Base-by-base conservation (phyloP, 1,284 basidiomycete genomes). In the Neonothopanus nambi region DNA sequence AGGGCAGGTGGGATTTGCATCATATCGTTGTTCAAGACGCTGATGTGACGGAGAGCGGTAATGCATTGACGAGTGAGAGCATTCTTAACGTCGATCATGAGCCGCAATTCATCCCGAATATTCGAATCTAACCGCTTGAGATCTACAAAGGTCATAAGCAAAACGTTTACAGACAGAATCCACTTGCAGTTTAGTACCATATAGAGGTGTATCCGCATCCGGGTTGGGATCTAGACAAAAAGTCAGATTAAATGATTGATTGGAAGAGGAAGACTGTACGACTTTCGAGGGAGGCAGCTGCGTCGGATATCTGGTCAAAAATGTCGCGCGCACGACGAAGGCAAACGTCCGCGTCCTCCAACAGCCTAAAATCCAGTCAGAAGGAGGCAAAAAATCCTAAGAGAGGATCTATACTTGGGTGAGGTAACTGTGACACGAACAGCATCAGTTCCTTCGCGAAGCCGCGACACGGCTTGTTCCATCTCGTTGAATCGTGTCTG, bases 51-150 rank as follows among this genome's bases (percentile, higher is more conserved):
- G 1, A 95, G 74, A 7, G 80, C 75, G 15, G 75, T 68, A 24
- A 94, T 77, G 54, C 82, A 83, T 59, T 87, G 84, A 41, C 83
- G 80, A 0, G 89, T 92, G 63, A 86, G 89, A 12, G 82, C 74
- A 65, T 95, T 93, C 91, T 90, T 90, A 49, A 78, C 64, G 47
- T 78, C 72, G 1, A 78, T 75, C 21, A 88, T 77, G 37, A 74
- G 71, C 47, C 78, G 77, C 2, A 89, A 70, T 59, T 86, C 84
- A 41, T 75, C 71, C 23, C 89, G 80, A 12, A 89, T 72, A 20
- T 72, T 64, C n/a, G 69, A 68, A 58, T 91, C 89, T 5, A 80
- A 68, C 51, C 84, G 81, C 30, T 79, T 78, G 41, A 91, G 75
- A 43, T 89, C 89, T 89, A 35, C 3, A 9, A 23, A 11, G 8